phyloP scores from a whole-genome alignment of 495 filamentous ascomycete species.

The Cudoniella acicularis region DNA sequence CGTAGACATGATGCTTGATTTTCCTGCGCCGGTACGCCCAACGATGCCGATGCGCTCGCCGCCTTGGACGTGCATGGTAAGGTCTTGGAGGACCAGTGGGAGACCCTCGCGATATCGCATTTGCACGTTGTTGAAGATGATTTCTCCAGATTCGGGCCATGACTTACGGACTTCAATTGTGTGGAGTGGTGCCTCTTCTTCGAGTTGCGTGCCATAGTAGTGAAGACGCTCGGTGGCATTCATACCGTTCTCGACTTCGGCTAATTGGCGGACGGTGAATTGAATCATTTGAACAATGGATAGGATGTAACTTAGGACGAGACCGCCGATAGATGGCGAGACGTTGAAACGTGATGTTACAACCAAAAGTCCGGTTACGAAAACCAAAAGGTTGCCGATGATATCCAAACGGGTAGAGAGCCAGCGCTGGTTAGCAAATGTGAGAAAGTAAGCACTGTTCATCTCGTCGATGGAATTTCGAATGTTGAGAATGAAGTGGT shows the following conservation, averaged over 20 bases:
- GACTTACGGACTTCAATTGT: constrained; percentile 58
- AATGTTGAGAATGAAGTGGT: constrained; percentile 67
- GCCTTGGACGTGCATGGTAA: constrained; percentile 72
- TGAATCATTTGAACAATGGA: constrained; percentile 95
- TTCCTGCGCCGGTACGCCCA: constrained; percentile 90
- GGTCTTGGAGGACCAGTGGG: constrained; percentile 76
- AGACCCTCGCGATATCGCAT: constrained; percentile 87
- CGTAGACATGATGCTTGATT: constrained; percentile 90
- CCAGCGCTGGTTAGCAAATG: constrained; percentile 93
- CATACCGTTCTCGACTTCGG: constrained; percentile 97
- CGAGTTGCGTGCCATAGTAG: constrained; percentile 83
- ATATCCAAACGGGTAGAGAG: constrained; percentile 77
- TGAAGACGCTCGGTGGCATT: constrained; percentile 92
- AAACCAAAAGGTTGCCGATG: constrained; percentile 77
- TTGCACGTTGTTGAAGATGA: constrained; percentile 77
- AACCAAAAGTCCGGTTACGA: constrained; percentile 84
- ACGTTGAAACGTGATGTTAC: constrained; percentile 92
- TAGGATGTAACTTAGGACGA: constrained; percentile 90
- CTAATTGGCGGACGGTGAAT: constrained; percentile 89
- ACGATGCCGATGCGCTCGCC: constrained; percentile 94
- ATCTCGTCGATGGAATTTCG: constrained; percentile 76
- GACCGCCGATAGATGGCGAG: constrained; percentile 74
- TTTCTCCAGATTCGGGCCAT: constrained; percentile 85
- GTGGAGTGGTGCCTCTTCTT: constrained; percentile 82
- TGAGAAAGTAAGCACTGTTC: constrained; percentile 91